Base-by-base conservation (phyloP, 2,329 filamentous ascomycete species). In the Thielaviopsis punctulata region DNA sequence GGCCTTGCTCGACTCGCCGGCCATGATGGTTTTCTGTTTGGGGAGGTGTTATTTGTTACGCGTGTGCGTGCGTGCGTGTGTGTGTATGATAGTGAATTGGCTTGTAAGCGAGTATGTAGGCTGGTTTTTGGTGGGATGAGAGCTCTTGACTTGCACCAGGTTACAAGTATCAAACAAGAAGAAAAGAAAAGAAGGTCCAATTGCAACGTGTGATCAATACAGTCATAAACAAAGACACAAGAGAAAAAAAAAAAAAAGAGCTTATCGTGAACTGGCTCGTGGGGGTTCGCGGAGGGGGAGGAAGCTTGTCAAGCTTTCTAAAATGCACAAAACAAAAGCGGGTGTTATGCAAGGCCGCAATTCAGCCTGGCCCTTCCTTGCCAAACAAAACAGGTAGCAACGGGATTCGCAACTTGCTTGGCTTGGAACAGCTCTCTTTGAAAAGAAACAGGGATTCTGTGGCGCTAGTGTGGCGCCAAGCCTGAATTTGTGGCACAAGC, bases 1-100 rank as follows among this genome's bases (percentile, higher is more conserved):
- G 41, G 36, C 53, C 46, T 55, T 55, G 30, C 76, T 71, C 59
- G 89, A 84, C 64, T 94, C 79, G 58, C 81, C 76, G 72, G 86
- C 88, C 59, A 79, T 77, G 63, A 90, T 72, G 72, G 10, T 27
- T 27, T 84, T 81, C 75, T 12, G 36, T 21, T 23, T 22, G 21
- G 21, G n/a, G 22, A 18, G 23, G 22, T 52, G 30, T 25, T 25
- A 24, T n/a, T n/a, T n/a, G n/a, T n/a, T n/a, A n/a, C n/a, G n/a
- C n/a, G n/a, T n/a, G n/a, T n/a, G n/a, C n/a, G n/a, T n/a, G 18
- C 33, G 44, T n/a, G 18, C 49, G 36, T 21, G 21, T 22, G n/a
- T 33, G 33, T 12, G 52, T 21, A n/a, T 19, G 46, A 30, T 21
- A 21, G 39, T n/a, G 15, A n/a, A n/a, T n/a, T n/a, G n/a, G n/a